phyloP scores from a whole-genome alignment of 768 basidiomycete genomes.

The Pilatotrama ljubarskyi region DNA sequence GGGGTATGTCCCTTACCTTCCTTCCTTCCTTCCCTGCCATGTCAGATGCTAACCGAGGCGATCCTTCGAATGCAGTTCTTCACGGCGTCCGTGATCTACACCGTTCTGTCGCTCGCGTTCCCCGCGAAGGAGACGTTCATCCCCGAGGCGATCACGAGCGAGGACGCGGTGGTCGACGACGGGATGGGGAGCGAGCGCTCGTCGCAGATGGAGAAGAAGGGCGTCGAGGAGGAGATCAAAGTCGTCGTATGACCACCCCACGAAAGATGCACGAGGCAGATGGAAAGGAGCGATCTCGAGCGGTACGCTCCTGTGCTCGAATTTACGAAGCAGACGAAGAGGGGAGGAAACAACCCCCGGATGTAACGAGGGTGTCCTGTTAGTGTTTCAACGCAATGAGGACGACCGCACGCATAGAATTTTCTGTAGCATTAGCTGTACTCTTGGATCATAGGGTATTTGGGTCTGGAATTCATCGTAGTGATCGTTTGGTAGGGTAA shows the following conservation, averaged over 20 bases:
- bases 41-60: no score
- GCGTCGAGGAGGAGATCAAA: conserved; percentile 21
- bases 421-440: conserved; percentile 7
- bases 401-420: not conserved
- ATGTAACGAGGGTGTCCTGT: not conserved
- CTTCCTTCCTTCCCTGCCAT: not conserved
- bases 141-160: conserved; percentile 25
- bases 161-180: conserved; percentile 13
- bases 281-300: no score
- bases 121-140: conserved; percentile 42
- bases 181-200: conserved; percentile 11
- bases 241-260: conserved; percentile 4
- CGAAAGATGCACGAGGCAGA: no score
- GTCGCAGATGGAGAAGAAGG: conserved; percentile 18
- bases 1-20: conserved; percentile 59
- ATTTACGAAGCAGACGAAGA: no score
- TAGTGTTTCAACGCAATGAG: not conserved
- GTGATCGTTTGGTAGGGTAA: conserved; percentile 7
- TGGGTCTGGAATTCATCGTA: not conserved
- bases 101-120: conserved; percentile 35
- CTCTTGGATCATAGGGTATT: not conserved
- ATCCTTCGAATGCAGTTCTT: conserved; percentile 30
- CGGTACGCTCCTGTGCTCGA: not conserved
- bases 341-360: no score
- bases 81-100: conserved; percentile 37